Evolutionary conservation across 164 flowering plant genomes (phyloP), one percentile per base, ranked within the genome.

Genomic region (Echeveria elegans): DNA sequence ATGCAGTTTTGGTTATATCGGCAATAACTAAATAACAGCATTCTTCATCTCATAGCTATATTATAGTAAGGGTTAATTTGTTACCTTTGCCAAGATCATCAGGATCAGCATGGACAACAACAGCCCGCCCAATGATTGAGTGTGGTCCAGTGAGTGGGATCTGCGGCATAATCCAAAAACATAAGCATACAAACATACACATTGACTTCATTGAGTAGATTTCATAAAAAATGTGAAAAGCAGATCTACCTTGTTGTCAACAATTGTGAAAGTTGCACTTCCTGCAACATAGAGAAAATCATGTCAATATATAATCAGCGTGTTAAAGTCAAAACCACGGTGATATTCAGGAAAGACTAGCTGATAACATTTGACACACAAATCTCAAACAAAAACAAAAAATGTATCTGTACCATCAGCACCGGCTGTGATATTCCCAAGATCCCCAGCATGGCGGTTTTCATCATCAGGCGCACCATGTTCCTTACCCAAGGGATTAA

Each of bases 31-130:
- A 34, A 34, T 34, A 34, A 34, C 37, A 34, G 7, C 7, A 7
- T 34, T 3, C 37, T 43, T 16, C 47, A 11, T 14, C 16, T 43
- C 11, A 12, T 43, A 4, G 47, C 47, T 43, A 43, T 43, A 43
- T n/a, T n/a, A 15, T 43, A 16, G 18, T 11, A 43, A 12, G 15
- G 16, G 47, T 43, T 43, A 12, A 43, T 78, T 62, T 74, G 47
- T 73, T 77, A 94, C 99, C 99, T 81, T 77, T 89, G 75, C 99
- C 97, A 72, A 94, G 92, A 76, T 94, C 99, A 87, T 94, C 99
- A 71, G 97, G 89, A 78, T 91, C 99, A 10, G 77, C 90, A 80
- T 94, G 99, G 65, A 94, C 97, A 77, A 94, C 98, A 71, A 94
- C 89, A 74, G 98, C 47, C 15, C 47, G 47, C 18, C 47, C 47